Evolutionary conservation across 1,284 basidiomycete genomes (phyloP), one percentile per base, ranked within the genome.

Genomic region (Rhodotorula sp.): DNA sequence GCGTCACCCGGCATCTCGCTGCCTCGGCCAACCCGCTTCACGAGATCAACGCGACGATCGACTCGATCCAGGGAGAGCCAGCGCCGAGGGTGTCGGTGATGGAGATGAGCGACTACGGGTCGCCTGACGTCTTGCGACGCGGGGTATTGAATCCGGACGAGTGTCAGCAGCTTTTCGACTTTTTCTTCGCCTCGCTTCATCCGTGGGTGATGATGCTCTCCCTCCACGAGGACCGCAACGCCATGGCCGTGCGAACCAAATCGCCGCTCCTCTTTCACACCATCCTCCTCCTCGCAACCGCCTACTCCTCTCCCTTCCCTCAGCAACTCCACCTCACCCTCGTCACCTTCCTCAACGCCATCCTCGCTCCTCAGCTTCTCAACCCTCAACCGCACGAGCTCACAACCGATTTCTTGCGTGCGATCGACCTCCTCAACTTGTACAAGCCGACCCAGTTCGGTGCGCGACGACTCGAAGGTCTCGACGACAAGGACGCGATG

Each of bases 201-300:
- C 72, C 72, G 2, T 75, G 74, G 74, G 46, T 74, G 24, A 75
- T 75, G 74, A 75, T 74, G 63, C 68, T 75, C 59, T 69, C 67
- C 2, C 62, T 75, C 51, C 67, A 74, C 48, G 67, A 69, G 1
- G 74, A 75, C 49, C 72, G 74, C 27, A 58, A 75, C 48, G 72
- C 74, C 2, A 59, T 70, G 53, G 48, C n/a, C 7, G 69, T 71
- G 4, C 69, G 72, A 10, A 22, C 22, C 9, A 56, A 61, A 10
- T 66, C 63, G n/a, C 32, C 69, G 8, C 66, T 73, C 36, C 69
- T 73, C 6, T 73, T 73, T 47, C 72, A 73, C 53, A 69, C 68
- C n/a, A 74, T 75, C 67, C 69, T 75, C 52, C 61, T 73, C 48
- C 67, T 75, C 47, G 64, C 72, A 22, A 74, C 74, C 34, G 70